These are phyloP conservation scores for Globisporangium echinulatum DNA, from an alignment of 352 stramenopile species.

Conservation along the genomic window DNA sequence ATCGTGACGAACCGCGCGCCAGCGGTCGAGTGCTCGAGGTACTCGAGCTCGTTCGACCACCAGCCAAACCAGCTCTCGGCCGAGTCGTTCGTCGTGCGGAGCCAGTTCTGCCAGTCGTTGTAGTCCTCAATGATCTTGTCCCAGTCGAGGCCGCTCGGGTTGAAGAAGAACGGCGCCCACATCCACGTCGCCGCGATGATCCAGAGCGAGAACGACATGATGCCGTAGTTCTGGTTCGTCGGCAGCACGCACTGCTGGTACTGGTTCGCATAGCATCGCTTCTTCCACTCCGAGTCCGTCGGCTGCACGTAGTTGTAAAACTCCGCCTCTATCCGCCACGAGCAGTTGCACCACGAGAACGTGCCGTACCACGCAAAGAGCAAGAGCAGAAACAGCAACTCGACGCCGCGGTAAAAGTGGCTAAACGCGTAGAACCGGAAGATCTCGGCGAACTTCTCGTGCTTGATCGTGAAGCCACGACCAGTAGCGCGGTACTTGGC, in stretches of 20 bases:
- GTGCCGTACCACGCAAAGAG: conserved; percentile 89
- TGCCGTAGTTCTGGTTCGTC: conserved; percentile 96
- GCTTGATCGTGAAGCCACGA: conserved; percentile 98
- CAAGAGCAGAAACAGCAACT: conserved; percentile 85
- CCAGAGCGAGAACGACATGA: conserved; percentile 95
- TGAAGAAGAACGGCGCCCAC: conserved; percentile 91
- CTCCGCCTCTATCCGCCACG: conserved; percentile 56
- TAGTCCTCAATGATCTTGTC: conserved; percentile 94
- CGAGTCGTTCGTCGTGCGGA: conserved; percentile 83
- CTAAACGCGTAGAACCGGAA: conserved; percentile 97
- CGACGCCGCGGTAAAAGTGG: conserved; percentile 97
- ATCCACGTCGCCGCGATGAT: conserved; percentile 90
- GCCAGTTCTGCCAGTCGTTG: conserved; percentile 93
- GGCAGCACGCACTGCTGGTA: conserved; percentile 90
- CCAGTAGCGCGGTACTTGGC: conserved; percentile 97
- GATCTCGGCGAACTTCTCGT: conserved; percentile 96
- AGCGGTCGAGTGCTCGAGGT: conserved; percentile 72
- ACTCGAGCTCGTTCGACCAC: conserved; percentile 80
- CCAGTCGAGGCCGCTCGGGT: conserved; percentile 97
- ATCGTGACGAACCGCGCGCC: conserved; percentile 57
- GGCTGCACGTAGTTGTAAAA: conserved; percentile 78
- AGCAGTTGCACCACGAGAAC: conserved; percentile 90
- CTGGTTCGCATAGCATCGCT: conserved; percentile 70
- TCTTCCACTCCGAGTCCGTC: conserved; percentile 68
- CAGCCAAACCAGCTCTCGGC: conserved; percentile 84